Conservation (phyloP, 106 monocot species). For the Triglochin maritima region DNA sequence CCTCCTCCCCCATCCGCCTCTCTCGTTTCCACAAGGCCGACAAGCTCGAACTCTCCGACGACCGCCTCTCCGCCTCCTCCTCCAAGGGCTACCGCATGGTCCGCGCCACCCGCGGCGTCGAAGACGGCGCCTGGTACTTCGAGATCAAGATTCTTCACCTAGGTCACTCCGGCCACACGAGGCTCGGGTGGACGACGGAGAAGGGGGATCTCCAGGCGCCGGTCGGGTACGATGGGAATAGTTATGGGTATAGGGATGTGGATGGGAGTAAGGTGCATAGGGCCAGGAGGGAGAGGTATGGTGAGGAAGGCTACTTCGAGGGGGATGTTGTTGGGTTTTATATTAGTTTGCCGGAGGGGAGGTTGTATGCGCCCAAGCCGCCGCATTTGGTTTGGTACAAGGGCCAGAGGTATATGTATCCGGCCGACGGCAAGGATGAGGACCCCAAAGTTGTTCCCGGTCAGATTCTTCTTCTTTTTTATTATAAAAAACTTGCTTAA, state of each 20-base stretch:
- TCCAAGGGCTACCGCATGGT: constrained; percentile 96
- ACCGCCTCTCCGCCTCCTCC: constrained; percentile 69
- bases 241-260: constrained; percentile 82
- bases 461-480: constrained; percentile 18
- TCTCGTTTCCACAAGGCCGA: constrained; percentile 88
- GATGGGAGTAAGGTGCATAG: constrained; percentile 85
- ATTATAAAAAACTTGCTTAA: not conserved
- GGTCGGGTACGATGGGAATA: constrained; percentile 71
- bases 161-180: constrained; percentile 67
- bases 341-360: constrained; percentile 75
- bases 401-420: constrained; percentile 61
- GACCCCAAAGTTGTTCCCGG: constrained; percentile 68
- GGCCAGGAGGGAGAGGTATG: constrained; percentile 80
- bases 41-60: constrained; percentile 73
- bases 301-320: constrained; percentile 54
- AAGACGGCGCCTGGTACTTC: constrained; percentile 81
- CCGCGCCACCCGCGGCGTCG: constrained; percentile 74
- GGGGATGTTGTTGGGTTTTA: constrained; percentile 96
- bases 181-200: constrained; percentile 81
- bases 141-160: constrained; percentile 56
- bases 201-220: constrained; percentile 96
- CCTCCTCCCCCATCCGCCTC: constrained; percentile 45
- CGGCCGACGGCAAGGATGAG: constrained; percentile 67
- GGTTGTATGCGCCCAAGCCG: constrained; percentile 47
- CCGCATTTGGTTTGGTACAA: constrained; percentile 64